These are phyloP conservation scores for Pseudogymnoascus sp. DNA, from an alignment of 2,329 filamentous ascomycete genomes.

Conservation along the genomic window DNA sequence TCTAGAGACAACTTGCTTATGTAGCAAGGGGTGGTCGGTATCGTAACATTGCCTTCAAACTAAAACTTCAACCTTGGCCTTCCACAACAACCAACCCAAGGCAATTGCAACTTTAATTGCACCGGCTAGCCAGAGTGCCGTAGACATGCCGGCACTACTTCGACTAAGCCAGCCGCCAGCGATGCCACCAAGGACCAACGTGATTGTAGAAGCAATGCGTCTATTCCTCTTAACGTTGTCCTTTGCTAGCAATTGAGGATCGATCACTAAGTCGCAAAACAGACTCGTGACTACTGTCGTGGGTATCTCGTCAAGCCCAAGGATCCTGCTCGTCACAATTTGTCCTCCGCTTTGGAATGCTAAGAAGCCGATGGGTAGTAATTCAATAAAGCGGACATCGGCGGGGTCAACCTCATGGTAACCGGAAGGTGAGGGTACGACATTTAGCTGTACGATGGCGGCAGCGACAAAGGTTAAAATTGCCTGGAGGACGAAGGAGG, in stretches of 20 bases:
- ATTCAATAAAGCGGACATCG: conserved; percentile 34
- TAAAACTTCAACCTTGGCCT: no score
- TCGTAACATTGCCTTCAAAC: no score
- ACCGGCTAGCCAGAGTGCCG: conserved; percentile 37
- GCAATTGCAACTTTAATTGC: conserved; percentile 37
- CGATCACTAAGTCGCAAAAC: conserved; percentile 67
- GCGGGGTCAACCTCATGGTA: no score
- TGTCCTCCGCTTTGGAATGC: conserved; percentile 68
- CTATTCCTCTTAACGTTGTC: conserved; percentile 46
- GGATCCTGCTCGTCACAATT: conserved; percentile 62
- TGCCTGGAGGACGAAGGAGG: conserved; percentile 45
- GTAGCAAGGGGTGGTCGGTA: no score
- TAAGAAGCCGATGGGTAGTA: no score
- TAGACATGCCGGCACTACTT: conserved; percentile 40
- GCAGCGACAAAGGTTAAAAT: conserved; percentile 40
- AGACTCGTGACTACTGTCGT: conserved; percentile 74
- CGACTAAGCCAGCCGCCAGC: conserved; percentile 46
- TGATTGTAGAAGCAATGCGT: conserved; percentile 39
- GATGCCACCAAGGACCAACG: conserved; percentile 44
- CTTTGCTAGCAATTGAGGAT: conserved; percentile 14
- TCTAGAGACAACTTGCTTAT: no score
- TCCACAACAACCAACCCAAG: no score
- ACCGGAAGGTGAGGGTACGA: no score
- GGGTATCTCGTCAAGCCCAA: conserved; percentile 62
- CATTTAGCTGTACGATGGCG: conserved; percentile 18